A percentile compares a stretch with the other conserved stretches of the same genome.
phyloP scores from a whole-genome alignment of 805 yeast genomes.

The Komagataella pseudopastoris region DNA sequence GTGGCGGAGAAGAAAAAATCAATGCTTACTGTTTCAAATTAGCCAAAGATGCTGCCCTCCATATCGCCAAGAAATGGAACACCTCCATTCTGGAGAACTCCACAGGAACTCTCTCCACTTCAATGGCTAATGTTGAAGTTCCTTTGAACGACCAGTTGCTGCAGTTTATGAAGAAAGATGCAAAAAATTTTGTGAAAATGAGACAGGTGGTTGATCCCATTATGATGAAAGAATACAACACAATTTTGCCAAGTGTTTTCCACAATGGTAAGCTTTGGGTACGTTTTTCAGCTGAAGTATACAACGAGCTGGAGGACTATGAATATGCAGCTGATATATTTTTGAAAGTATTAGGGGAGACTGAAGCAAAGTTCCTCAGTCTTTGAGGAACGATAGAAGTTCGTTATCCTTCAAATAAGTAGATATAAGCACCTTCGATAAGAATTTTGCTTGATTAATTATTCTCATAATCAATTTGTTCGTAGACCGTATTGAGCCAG shows the following conservation, averaged over 20 bases:
- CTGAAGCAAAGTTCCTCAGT: slow-evolving; percentile 1
- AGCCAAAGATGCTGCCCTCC: slow-evolving; percentile 27
- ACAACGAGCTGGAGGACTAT: slow-evolving; percentile 43
- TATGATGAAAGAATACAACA: slow-evolving; percentile 19
- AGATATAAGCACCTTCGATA: background rate
- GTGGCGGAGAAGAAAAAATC: slow-evolving; percentile 50
- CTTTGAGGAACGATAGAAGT: background rate
- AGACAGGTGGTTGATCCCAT: slow-evolving; percentile 9
- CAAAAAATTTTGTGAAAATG: slow-evolving; percentile 3
- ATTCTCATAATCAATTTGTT: background rate
- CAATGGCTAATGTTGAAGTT: slow-evolving; percentile 29
- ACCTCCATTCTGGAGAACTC: slow-evolving; percentile 22
- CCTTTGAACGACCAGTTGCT: slow-evolving; percentile 13
- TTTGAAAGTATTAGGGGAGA: slow-evolving; percentile 15
- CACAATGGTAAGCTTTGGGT: slow-evolving; percentile 28
- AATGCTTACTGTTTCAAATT: slow-evolving; percentile 30
- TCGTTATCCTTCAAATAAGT: background rate
- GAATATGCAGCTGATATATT: slow-evolving; percentile 28
- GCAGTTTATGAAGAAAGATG: slow-evolving; percentile 1
- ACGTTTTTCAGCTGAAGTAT: slow-evolving; percentile 49
- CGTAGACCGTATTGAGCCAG: background rate
- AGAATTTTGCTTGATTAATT: background rate
- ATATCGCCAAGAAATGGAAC: slow-evolving; percentile 25
- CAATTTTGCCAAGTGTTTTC: slow-evolving; percentile 30
- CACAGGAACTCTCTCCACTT: slow-evolving; percentile 20